Percentiles rank a stretch among this genome's conserved stretches.
Evolutionary conservation across 2,329 filamentous ascomycete genomes (phyloP).

Genomic region (Paraphoma chrysanthemicola): DNA sequence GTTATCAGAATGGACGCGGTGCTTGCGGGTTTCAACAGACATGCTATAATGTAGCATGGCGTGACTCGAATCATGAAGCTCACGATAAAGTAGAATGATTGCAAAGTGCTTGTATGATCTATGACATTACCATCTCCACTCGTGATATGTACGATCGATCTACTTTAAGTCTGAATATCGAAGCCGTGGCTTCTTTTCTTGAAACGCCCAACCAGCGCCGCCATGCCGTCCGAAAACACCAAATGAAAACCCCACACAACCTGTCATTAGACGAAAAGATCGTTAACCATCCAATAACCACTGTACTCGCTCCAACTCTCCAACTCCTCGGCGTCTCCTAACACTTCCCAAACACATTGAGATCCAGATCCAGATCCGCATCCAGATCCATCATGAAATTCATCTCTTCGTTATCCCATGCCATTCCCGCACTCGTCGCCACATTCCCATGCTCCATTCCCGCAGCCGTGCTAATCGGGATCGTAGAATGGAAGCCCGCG

Average conservation of each 20-base stretch:
- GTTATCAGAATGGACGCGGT: no score
- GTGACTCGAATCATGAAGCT: no score
- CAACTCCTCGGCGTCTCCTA: background rate
- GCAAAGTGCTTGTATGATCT: background rate
- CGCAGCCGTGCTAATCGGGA: conserved; percentile 20
- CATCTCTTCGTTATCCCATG: conserved; percentile 41
- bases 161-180: background rate
- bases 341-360: conserved; percentile 7
- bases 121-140: background rate
- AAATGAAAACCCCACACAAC: background rate
- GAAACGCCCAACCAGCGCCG: background rate
- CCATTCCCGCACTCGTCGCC: conserved; percentile 8
- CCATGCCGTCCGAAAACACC: no score
- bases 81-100: no score
- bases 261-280: background rate
- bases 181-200: background rate
- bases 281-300: background rate
- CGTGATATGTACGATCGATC: background rate
- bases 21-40: no score
- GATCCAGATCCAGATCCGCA: conserved; percentile 34
- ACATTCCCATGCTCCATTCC: background rate
- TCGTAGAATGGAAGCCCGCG: conserved; percentile 18
- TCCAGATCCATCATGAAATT: conserved; percentile 43
- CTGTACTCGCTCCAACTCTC: background rate
- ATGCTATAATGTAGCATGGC: no score